These are phyloP conservation scores for Yamadazyma tumulicola DNA, from an alignment of 805 yeast species.

Conservation along the genomic window DNA sequence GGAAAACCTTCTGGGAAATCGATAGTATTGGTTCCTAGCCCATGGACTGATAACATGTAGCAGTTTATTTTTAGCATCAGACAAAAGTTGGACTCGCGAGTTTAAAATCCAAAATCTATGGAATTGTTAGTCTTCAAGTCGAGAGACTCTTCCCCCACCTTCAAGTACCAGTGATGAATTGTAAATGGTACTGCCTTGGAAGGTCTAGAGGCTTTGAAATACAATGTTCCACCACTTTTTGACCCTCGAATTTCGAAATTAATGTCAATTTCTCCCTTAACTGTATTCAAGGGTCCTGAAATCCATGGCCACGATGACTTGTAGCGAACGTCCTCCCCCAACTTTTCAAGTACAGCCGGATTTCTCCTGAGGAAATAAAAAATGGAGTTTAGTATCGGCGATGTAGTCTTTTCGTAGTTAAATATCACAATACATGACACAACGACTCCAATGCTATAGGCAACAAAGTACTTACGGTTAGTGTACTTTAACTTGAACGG, in stretches of 20 bases:
- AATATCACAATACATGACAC: conserved; percentile 57
- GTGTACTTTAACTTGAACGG: conserved; percentile 56
- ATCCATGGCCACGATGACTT: conserved; percentile 85
- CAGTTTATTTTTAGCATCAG: too few relatives aligned
- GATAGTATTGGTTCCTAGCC: too few relatives aligned
- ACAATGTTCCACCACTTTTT: conserved; percentile 48
- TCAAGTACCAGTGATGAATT: conserved; percentile 30
- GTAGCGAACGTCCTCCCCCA: conserved; percentile 78
- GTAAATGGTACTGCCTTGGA: conserved; percentile 47
- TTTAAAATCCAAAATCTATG: conserved; percentile 9
- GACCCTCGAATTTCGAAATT: conserved; percentile 68
- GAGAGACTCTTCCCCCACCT: conserved; percentile 17
- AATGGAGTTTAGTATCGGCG: conserved; percentile 86
- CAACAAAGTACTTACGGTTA: conserved; percentile 51
- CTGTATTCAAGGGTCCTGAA: conserved; percentile 77
- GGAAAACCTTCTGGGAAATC: too few relatives aligned
- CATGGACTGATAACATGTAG: too few relatives aligned
- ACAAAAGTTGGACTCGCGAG: too few relatives aligned
- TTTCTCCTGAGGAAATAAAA: conserved; percentile 82
- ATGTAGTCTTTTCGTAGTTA: conserved; percentile 88
- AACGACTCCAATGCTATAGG: conserved; percentile 36
- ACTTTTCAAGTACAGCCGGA: conserved; percentile 49
- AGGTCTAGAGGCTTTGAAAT: conserved; percentile 70
- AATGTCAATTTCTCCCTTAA: conserved; percentile 76
- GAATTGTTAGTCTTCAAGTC: conserved; percentile 24